Evolutionary conservation across 2,329 filamentous ascomycete genomes (phyloP).

Genomic region (Cadophora sp.): DNA sequence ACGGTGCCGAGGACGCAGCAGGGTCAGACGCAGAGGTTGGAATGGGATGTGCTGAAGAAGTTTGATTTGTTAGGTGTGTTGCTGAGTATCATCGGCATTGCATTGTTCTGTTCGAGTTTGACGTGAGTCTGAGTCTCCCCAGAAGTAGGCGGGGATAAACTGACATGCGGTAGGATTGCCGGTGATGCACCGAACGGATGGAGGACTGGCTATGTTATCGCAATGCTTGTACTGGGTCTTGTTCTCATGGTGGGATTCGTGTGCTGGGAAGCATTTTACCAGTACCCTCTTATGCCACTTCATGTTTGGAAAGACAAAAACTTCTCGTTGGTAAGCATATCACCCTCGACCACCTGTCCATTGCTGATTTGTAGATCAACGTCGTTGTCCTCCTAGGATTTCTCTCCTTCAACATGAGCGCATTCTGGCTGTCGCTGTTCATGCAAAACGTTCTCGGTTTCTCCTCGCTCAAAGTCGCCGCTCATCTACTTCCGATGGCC

Average conservation of each 20-base stretch:
- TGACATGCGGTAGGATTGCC: slow-evolving; percentile 30
- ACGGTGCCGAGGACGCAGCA: slow-evolving; percentile 62
- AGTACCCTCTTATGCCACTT: slow-evolving; percentile 58
- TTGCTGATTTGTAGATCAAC: slow-evolving; percentile 53
- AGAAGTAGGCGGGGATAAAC: not conserved
- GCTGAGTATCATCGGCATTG: slow-evolving; percentile 68
- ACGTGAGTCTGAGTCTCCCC: slow-evolving; percentile 49
- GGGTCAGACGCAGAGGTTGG: slow-evolving; percentile 50
- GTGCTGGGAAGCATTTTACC: slow-evolving; percentile 64
- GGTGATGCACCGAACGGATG: slow-evolving; percentile 60
- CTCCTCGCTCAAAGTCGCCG: slow-evolving; percentile 63
- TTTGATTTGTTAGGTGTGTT: slow-evolving; percentile 68
- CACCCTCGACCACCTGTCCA: not conserved
- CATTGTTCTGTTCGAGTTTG: slow-evolving; percentile 33
- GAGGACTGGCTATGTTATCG: slow-evolving; percentile 67
- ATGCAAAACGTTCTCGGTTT: slow-evolving; percentile 62
- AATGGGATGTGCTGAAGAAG: slow-evolving; percentile 49
- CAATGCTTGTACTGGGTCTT: slow-evolving; percentile 64
- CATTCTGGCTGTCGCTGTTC: slow-evolving; percentile 69
- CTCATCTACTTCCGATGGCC: slow-evolving; percentile 70
- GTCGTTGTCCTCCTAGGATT: slow-evolving; percentile 63
- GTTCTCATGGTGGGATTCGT: slow-evolving; percentile 63
- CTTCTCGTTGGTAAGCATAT: slow-evolving; percentile 62
- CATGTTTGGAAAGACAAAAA: slow-evolving; percentile 66
- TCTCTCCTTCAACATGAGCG: slow-evolving; percentile 63